These are phyloP conservation scores for Apiospora saccharicola DNA, from an alignment of 2,329 filamentous ascomycete species.

Conservation along the genomic window DNA sequence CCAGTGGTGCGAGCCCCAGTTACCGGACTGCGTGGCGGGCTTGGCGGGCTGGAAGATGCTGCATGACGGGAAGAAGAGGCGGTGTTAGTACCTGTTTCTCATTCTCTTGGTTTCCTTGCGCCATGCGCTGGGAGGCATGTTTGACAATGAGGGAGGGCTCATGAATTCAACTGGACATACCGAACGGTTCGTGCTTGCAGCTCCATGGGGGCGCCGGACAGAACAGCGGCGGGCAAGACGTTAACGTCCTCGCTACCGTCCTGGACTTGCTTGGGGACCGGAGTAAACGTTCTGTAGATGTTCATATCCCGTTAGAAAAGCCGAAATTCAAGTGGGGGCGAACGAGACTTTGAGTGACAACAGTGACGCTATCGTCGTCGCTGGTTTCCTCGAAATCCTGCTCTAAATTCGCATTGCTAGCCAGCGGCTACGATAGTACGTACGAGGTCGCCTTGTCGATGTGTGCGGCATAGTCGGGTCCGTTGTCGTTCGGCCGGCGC, in stretches of 20 bases:
- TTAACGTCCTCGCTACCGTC: conserved; percentile 85
- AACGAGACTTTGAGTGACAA: not conserved
- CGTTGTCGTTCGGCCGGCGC: conserved; percentile 59
- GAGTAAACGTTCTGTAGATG: conserved; percentile 78
- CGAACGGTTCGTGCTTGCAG: conserved; percentile 93
- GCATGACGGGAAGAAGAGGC: conserved; percentile 22
- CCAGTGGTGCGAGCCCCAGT: conserved; percentile 86
- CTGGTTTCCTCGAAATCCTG: not conserved
- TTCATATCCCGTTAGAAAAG: conserved; percentile 27
- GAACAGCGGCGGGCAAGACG: conserved; percentile 79
- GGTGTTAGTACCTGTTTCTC: not conserved
- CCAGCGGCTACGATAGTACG: conserved; percentile 40
- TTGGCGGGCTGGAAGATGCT: conserved; percentile 94
- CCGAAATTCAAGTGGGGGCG: not conserved
- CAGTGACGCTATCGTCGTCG: not conserved
- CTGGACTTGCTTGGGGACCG: conserved; percentile 87
- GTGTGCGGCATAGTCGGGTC: conserved; percentile 81
- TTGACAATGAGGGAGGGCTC: not conserved
- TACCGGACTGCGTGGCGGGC: conserved; percentile 94
- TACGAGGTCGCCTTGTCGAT: conserved; percentile 94
- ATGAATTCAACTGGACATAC: conserved; percentile 58
- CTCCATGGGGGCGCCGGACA: conserved; percentile 93
- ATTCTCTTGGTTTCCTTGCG: not conserved
- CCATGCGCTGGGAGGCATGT: not conserved
- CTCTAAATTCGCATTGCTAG: not conserved